These are phyloP conservation scores for Solanum verrucosum DNA, from an alignment of 257 asterid species.

Conservation along the genomic window DNA sequence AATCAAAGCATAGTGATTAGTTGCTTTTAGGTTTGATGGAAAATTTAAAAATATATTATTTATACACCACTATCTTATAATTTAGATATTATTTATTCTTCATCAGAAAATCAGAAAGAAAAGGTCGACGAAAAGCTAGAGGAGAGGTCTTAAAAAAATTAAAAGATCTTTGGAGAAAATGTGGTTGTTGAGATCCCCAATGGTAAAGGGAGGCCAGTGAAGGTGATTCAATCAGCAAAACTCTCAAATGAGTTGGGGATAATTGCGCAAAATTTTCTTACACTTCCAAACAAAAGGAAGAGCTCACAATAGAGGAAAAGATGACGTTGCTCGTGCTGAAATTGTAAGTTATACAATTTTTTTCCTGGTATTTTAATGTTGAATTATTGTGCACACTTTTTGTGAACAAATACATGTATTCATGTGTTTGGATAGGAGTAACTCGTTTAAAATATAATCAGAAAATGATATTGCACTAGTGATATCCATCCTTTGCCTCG, in stretches of 20 bases:
- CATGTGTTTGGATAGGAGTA: not conserved
- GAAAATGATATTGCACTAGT: not conserved
- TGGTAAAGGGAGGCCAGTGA: no score
- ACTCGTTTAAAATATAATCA: no score
- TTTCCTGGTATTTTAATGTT: not conserved
- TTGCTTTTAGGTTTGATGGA: not conserved
- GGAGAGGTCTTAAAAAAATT: no score
- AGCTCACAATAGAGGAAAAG: not conserved
- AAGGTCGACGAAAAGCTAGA: not conserved
- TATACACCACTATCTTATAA: not conserved
- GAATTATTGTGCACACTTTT: not conserved
- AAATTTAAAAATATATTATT: no score
- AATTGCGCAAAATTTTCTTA: not conserved
- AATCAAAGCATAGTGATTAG: not conserved
- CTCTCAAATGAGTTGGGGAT: not conserved
- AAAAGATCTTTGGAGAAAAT: no score
- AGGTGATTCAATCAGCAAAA: no score
- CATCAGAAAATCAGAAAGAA: no score
- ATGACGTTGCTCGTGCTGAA: not conserved
- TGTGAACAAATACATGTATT: not conserved
- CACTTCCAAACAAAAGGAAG: not conserved
- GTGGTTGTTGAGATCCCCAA: no score
- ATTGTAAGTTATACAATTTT: not conserved
- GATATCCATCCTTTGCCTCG: not conserved
- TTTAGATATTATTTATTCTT: no score